Conservation (phyloP, 2,329 filamentous ascomycete species). For the Aspergillus flavus region DNA sequence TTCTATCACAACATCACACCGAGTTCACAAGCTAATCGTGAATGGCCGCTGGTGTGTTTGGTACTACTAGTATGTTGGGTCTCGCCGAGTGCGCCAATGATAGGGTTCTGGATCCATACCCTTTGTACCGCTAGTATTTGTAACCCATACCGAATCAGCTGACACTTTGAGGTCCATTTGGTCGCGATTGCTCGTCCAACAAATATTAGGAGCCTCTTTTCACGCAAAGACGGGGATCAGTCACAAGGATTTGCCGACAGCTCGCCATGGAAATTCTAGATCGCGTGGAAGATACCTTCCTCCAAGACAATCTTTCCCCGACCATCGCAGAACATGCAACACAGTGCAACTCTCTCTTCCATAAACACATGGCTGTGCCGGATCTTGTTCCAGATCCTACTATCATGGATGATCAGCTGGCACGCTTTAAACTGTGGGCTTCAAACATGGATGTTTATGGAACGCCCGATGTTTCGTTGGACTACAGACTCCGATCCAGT, state of each 20-base stretch:
- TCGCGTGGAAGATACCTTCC: slow-evolving; percentile 26
- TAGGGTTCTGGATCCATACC: background rate
- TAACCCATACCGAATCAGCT: background rate
- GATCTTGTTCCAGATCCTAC: slow-evolving; percentile 31
- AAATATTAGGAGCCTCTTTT: slow-evolving; percentile 1
- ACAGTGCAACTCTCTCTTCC: slow-evolving; percentile 29
- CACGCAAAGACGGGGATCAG: slow-evolving; percentile 1
- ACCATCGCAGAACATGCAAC: slow-evolving; percentile 34
- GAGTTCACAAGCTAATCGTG: slow-evolving; percentile 1
- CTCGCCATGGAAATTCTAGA: slow-evolving; percentile 2
- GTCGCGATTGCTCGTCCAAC: background rate
- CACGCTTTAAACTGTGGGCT: slow-evolving; percentile 24
- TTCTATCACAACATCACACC: background rate
- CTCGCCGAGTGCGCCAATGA: background rate
- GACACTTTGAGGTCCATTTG: background rate
- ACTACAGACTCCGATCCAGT: slow-evolving; percentile 35
- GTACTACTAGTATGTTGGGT: background rate
- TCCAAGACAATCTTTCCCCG: slow-evolving; percentile 29
- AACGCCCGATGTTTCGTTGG: slow-evolving; percentile 32
- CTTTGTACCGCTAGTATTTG: background rate
- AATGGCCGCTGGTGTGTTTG: background rate
- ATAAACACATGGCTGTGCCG: slow-evolving; percentile 26
- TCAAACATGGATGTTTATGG: slow-evolving; percentile 33
- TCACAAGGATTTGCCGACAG: slow-evolving; percentile 1
- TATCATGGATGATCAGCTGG: slow-evolving; percentile 31